Percentiles rank a stretch among this genome's conserved stretches.
Evolutionary conservation across 2,329 filamentous ascomycete species (phyloP).

Genomic region (Coleophoma eucalyptorum): DNA sequence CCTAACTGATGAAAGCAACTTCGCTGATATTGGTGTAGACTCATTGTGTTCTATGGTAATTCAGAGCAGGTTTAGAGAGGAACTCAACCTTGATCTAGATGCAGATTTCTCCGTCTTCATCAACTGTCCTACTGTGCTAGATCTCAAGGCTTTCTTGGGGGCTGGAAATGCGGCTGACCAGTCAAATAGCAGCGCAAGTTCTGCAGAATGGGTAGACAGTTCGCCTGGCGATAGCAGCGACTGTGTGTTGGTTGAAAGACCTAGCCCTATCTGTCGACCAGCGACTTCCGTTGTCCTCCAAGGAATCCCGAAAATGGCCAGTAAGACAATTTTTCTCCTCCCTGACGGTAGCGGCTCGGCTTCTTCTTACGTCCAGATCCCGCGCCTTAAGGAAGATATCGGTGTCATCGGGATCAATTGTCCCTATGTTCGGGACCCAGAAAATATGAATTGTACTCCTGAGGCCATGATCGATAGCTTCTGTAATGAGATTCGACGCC

Average conservation of each 20-base stretch:
- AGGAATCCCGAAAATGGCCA: slow-evolving; percentile 4
- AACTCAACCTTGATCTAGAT: slow-evolving; percentile 31
- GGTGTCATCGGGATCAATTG: slow-evolving; percentile 20
- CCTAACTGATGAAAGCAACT: slow-evolving; percentile 47
- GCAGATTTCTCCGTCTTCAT: not conserved
- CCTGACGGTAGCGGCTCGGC: slow-evolving; percentile 20
- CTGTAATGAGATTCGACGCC: slow-evolving; percentile 11
- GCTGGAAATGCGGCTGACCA: too few relatives aligned
- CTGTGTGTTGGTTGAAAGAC: too few relatives aligned
- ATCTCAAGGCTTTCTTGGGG: not conserved
- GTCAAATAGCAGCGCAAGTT: too few relatives aligned
- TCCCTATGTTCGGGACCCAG: slow-evolving; percentile 14
- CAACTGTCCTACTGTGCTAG: not conserved
- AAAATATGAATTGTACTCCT: slow-evolving; percentile 9
- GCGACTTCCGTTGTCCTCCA: slow-evolving; percentile 13
- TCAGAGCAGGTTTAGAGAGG: not conserved
- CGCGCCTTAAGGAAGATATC: too few relatives aligned
- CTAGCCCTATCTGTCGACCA: too few relatives aligned
- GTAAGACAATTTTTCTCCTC: slow-evolving; percentile 16
- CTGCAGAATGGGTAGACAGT: too few relatives aligned
- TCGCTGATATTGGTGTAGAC: slow-evolving; percentile 53
- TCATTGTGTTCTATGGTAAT: slow-evolving; percentile 50
- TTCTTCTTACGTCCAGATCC: slow-evolving; percentile 18
- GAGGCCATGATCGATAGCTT: slow-evolving; percentile 11
- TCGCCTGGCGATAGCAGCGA: too few relatives aligned